phyloP scores from a whole-genome alignment of 2,329 filamentous ascomycete species.

The Sordariomycetes sp. region DNA sequence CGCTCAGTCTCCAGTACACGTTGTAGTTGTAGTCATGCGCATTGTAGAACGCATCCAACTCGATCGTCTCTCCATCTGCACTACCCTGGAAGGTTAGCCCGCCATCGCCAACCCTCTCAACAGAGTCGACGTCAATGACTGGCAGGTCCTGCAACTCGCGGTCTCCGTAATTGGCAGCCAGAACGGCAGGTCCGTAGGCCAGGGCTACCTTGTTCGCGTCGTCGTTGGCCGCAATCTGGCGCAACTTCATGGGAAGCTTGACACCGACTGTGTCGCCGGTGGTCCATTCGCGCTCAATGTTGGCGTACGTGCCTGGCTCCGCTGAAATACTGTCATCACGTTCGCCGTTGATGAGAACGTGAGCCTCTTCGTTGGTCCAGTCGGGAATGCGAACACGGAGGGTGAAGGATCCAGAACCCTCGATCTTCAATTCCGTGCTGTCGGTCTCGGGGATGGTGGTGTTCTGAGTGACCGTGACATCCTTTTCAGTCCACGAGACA shows the following conservation, averaged over 20 bases:
- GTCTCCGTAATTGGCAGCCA: constrained; percentile 35
- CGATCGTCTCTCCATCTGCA: constrained; percentile 17
- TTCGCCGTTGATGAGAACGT: constrained; percentile 31
- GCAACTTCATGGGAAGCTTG: constrained; percentile 34
- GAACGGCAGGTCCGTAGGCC: constrained; percentile 34
- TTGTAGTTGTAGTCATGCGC: constrained; percentile 31
- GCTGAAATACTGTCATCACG: constrained; percentile 11
- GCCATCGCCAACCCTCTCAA: constrained; percentile 12
- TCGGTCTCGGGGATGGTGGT: constrained; percentile 32
- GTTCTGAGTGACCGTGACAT: constrained; percentile 29
- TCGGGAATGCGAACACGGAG: constrained; percentile 35
- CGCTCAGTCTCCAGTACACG: constrained; percentile 25
- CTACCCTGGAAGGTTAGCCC: constrained; percentile 22
- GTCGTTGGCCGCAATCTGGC: constrained; percentile 36
- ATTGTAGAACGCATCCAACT: constrained; percentile 28
- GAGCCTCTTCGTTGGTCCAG: constrained; percentile 30
- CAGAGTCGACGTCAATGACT: constrained; percentile 16
- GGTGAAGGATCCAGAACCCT: constrained; percentile 21
- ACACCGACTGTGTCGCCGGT: constrained; percentile 32
- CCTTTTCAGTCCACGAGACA: constrained; percentile 30
- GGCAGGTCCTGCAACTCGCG: constrained; percentile 14
- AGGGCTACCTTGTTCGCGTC: constrained; percentile 30
- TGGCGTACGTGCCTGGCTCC: constrained; percentile 29
- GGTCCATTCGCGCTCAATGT: constrained; percentile 29
- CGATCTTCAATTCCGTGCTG: constrained; percentile 26